Evolutionary conservation across 257 asterid genomes (phyloP).

Genomic region (Solanum chiquidenum): DNA sequence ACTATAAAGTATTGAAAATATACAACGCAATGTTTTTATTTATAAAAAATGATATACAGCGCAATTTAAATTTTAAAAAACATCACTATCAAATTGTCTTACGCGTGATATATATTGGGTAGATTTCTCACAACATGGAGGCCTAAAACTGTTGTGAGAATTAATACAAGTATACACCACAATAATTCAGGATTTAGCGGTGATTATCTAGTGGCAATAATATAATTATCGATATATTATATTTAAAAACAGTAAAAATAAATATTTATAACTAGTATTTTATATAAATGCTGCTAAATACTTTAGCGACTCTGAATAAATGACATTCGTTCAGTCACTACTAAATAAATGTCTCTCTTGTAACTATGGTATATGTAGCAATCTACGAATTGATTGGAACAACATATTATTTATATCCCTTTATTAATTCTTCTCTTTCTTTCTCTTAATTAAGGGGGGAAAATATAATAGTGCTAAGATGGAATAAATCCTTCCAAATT

Average conservation of each 20-base stretch:
- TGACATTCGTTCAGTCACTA: background rate
- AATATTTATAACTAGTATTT: background rate
- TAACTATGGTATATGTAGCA: background rate
- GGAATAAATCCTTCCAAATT: background rate
- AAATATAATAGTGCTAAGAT: background rate
- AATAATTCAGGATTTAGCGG: background rate
- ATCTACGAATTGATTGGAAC: background rate
- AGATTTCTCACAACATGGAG: background rate
- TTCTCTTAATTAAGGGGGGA: background rate
- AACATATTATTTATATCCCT: background rate
- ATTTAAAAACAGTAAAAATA: background rate
- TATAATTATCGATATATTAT: background rate
- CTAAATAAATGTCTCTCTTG: background rate
- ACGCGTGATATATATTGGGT: background rate
- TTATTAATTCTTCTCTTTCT: background rate
- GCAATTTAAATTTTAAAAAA: background rate
- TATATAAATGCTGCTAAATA: background rate
- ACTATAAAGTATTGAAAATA: background rate
- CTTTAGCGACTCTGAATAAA: background rate
- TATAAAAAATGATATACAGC: background rate
- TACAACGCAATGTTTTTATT: background rate
- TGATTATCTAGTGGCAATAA: background rate
- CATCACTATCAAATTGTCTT: background rate
- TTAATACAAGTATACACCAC: background rate
- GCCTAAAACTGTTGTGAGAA: background rate